Evolutionary conservation across 1,284 basidiomycete species (phyloP).

Genomic region (Rhodotorula sp.): DNA sequence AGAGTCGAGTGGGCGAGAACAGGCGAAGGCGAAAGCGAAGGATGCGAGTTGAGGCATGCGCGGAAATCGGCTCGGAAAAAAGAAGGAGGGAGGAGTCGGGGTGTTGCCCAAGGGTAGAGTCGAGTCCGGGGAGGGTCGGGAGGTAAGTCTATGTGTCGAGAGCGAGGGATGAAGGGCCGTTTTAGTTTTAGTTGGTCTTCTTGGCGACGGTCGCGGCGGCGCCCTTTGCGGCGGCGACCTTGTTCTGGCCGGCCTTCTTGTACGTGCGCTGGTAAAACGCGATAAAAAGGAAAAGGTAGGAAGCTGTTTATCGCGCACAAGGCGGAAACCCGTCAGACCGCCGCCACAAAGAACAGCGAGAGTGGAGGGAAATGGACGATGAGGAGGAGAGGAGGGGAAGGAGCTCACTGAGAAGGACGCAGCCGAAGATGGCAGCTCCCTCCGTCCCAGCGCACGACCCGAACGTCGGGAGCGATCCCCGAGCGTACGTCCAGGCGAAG

Average conservation of each 20-base stretch:
- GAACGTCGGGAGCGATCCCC: conserved; percentile 56
- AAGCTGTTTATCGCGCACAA: not conserved
- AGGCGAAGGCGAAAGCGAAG: too few species aligned
- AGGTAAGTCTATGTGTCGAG: not conserved
- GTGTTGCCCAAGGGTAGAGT: not conserved
- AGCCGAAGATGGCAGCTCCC: conserved; percentile 82
- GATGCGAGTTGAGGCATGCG: too few species aligned
- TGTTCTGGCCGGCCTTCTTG: conserved; percentile 38
- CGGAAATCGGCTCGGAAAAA: too few species aligned
- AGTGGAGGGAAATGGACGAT: not conserved
- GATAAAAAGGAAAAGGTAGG: conserved; percentile 47
- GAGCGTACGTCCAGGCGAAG: conserved; percentile 65
- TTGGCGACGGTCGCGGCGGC: conserved; percentile 25
- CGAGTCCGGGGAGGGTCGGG: not conserved
- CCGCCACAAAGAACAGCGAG: too few species aligned
- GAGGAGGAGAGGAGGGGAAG: not conserved
- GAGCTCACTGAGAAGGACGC: conserved; percentile 75
- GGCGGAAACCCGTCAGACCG: too few species aligned
- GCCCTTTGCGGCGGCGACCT: conserved; percentile 13
- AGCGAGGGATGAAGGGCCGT: not conserved
- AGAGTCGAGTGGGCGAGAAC: not conserved
- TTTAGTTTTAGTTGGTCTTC: conserved; percentile 36
- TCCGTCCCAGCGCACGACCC: conserved; percentile 87
- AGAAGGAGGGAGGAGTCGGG: not conserved
- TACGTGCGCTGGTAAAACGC: conserved; percentile 50